These are phyloP conservation scores for Corylus heterophylla DNA, from an alignment of 306 rosid genomes.

Conservation along the genomic window DNA sequence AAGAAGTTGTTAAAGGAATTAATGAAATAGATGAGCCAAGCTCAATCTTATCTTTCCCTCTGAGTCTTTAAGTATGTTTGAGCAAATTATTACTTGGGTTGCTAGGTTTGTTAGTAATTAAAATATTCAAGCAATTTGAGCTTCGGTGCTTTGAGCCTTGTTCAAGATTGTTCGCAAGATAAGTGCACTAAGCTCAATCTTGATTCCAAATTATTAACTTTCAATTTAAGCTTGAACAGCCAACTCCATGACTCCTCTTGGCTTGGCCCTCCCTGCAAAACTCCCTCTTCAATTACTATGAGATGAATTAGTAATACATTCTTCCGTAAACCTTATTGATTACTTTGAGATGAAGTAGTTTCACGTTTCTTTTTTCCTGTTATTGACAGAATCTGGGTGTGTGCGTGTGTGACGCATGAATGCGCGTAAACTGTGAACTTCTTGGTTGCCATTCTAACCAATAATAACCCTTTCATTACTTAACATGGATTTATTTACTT, in stretches of 20 bases:
- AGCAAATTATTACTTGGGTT: constrained; percentile 15
- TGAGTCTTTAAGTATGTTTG: neutral
- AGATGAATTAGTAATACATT: neutral
- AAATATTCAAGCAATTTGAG: neutral
- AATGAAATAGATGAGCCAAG: neutral
- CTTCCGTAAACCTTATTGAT: neutral
- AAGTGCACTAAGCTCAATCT: neutral
- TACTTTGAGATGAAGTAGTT: neutral
- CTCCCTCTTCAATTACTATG: neutral
- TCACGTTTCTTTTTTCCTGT: neutral
- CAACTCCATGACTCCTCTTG: neutral
- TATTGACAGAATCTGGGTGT: neutral
- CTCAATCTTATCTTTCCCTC: neutral
- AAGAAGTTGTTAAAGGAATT: constrained; percentile 11
- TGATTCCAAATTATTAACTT: neutral
- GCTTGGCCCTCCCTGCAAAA: neutral
- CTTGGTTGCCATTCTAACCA: neutral
- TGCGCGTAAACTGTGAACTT: neutral
- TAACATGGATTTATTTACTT: neutral
- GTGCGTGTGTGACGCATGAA: neutral
- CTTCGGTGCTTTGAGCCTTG: neutral
- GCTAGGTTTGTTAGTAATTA: constrained; percentile 1
- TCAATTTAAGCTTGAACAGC: constrained; percentile 12
- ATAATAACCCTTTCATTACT: neutral
- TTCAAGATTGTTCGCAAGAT: neutral